phyloP scores from a whole-genome alignment of 495 filamentous ascomycete species.

The Tuber calosporum region DNA sequence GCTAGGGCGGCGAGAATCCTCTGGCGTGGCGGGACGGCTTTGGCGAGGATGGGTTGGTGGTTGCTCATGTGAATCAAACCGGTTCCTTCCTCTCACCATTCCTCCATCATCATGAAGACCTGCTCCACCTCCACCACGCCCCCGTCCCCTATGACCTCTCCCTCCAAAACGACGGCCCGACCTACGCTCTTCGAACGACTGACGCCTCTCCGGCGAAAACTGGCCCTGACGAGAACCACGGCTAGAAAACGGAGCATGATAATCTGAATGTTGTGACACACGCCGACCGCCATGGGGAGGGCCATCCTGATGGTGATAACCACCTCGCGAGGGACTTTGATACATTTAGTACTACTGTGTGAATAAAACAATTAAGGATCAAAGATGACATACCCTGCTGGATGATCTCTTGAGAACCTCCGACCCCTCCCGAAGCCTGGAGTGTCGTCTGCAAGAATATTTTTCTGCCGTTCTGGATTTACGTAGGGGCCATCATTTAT shows the following conservation, averaged over 20 bases:
- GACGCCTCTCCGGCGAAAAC: not conserved
- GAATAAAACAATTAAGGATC: not conserved
- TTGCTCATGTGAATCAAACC: slow-evolving; percentile 31
- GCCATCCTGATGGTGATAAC: slow-evolving; percentile 5
- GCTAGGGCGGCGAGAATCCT: slow-evolving; percentile 18
- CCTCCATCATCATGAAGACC: slow-evolving; percentile 19
- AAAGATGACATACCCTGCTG: slow-evolving; percentile 13
- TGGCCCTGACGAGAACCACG: not conserved
- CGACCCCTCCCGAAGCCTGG: slow-evolving; percentile 24
- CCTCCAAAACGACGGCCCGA: not conserved
- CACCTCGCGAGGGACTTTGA: not conserved
- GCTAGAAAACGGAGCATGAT: not conserved
- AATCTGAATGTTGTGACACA: not conserved
- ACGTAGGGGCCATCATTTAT: slow-evolving; percentile 33
- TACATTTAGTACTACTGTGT: not conserved
- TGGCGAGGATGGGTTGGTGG: slow-evolving; percentile 20
- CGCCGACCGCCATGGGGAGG: not conserved
- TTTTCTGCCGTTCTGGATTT: slow-evolving; percentile 37
- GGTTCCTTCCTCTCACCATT: slow-evolving; percentile 18
- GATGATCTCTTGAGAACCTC: slow-evolving; percentile 15
- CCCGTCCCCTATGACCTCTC: slow-evolving; percentile 31
- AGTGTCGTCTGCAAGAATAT: slow-evolving; percentile 22
- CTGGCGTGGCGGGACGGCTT: slow-evolving; percentile 25
- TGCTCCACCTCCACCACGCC: slow-evolving; percentile 27
- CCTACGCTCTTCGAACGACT: not conserved